Base-by-base conservation (phyloP, 169 alveolate genomes). In the Cytauxzoon felis region DNA sequence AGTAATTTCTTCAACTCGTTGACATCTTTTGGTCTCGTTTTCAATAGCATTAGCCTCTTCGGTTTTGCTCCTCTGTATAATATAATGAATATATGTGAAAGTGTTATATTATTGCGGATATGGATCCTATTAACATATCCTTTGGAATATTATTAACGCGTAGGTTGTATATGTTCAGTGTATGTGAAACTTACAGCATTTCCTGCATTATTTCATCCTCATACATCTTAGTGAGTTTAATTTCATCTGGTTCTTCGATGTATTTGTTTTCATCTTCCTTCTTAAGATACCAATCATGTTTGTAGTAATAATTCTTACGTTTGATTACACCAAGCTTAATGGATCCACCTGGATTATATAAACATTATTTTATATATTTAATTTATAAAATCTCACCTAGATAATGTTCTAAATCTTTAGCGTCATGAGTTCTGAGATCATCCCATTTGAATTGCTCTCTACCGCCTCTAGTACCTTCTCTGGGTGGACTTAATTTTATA, bases 391-490 rank as follows among this genome's bases (percentile, higher is more conserved):
- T 21, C 70, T 43, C 36, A 72, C 82, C 82, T 32, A 72, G 30
- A 30, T 72, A 72, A 42, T 62, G 69, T 29, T 72, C 82, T 18
- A 76, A 61, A n/a, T 72, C 78, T 40, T 72, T 60, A 0, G 58
- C 48, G 16, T 9, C 52, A 9, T 59, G 63, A 5, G 19, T 26
- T 43, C 64, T 72, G 26, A 72, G 41, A 7, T 72, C 82, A 7
- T 72, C 82, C 82, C 82, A 72, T 41, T 62, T 72, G 24, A 72
- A 72, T 24, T 72, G 82, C 49, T 72, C 82, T 2, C 78, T 32
- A 9, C 82, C 82, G 9, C 82, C 82, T 23, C 82, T 41, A 4
- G 48, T 45, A 0, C 82, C 82, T 19, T 72, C 82, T 3, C 82
- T 33, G 18, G 82, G 82, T 5, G 82, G 82, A 33, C 82, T 72